Percentiles rank a stretch among this genome's conserved stretches.
Conservation (phyloP, 179 eudicot genomes). For the Vitellaria paradoxa region DNA sequence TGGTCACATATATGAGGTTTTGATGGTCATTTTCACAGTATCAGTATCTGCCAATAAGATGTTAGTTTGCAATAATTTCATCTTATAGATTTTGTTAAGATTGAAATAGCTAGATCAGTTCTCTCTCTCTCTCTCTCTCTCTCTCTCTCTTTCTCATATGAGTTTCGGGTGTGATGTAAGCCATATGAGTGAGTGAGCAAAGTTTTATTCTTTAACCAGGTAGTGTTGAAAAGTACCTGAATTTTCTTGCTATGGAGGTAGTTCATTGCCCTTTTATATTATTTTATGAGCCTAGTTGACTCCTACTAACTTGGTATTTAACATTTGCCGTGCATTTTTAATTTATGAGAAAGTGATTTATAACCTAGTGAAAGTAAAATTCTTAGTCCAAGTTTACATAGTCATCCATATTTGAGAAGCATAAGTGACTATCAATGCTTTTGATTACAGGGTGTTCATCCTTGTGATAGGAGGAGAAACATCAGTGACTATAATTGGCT, state of each 20-base stretch:
- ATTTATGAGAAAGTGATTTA: not conserved
- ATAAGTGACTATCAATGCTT: slow-evolving; percentile 12
- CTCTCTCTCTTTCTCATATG: not conserved
- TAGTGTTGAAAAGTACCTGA: not conserved
- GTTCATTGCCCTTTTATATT: not conserved
- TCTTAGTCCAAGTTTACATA: not conserved
- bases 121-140: not conserved
- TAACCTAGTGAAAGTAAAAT: not conserved
- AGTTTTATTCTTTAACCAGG: not conserved
- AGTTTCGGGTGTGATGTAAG: not conserved
- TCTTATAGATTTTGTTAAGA: not conserved
- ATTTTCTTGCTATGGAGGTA: not conserved
- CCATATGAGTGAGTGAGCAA: not conserved
- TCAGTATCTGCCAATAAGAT: not conserved
- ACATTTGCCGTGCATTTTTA: slow-evolving; percentile 2
- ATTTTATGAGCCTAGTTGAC: not conserved
- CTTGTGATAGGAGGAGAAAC: slow-evolving; percentile 87
- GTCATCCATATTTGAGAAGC: not conserved
- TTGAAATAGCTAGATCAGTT: not conserved
- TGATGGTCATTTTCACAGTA: not conserved
- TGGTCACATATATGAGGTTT: not conserved
- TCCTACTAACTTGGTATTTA: not conserved
- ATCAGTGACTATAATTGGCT: slow-evolving; percentile 68
- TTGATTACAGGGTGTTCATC: slow-evolving; percentile 85
- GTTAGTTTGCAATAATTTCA: not conserved